Percentiles rank a stretch among this genome's conserved stretches.
Evolutionary conservation across 148 eudicot species (phyloP).

Genomic region (Fallopia convolvulus): DNA sequence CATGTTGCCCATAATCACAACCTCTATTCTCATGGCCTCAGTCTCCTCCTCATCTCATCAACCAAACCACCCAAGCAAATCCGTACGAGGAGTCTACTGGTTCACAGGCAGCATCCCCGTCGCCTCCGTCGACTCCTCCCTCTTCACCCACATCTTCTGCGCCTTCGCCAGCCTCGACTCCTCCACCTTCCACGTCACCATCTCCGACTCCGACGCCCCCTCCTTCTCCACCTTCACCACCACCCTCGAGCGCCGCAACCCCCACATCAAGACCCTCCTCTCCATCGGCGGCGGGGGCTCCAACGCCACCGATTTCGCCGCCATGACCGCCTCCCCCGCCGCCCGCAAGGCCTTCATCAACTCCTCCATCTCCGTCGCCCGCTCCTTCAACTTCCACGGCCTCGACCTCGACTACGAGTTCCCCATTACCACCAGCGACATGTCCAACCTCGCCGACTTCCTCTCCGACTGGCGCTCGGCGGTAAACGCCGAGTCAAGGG

Average conservation of each 20-base stretch:
- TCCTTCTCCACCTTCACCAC: slow-evolving; percentile 9
- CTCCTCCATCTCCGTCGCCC: slow-evolving; percentile 40
- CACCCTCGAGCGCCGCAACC: slow-evolving; percentile 18
- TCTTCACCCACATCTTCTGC: slow-evolving; percentile 5
- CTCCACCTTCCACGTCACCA: neutral
- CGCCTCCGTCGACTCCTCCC: neutral
- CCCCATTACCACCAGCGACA: slow-evolving; percentile 22
- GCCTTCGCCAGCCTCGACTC: neutral
- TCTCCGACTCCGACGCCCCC: neutral
- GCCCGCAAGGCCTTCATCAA: slow-evolving; percentile 37
- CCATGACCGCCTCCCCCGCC: slow-evolving; percentile 31
- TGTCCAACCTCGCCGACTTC: slow-evolving; percentile 33
- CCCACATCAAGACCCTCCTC: slow-evolving; percentile 33
- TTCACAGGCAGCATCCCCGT: slow-evolving; percentile 1
- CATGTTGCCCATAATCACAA: neutral
- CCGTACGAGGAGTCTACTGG: neutral
- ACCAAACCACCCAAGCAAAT: neutral
- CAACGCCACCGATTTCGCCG: slow-evolving; percentile 8
- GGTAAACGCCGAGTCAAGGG: slow-evolving; percentile 19
- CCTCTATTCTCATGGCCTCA: neutral
- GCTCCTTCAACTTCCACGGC: slow-evolving; percentile 33
- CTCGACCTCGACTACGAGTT: slow-evolving; percentile 61
- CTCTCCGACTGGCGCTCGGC: slow-evolving; percentile 43
- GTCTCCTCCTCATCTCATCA: too few relatives aligned
- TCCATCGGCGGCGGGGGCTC: slow-evolving; percentile 50